These are phyloP conservation scores for Malania oleifera DNA, from an alignment of 164 flowering plant species.

Conservation along the genomic window DNA sequence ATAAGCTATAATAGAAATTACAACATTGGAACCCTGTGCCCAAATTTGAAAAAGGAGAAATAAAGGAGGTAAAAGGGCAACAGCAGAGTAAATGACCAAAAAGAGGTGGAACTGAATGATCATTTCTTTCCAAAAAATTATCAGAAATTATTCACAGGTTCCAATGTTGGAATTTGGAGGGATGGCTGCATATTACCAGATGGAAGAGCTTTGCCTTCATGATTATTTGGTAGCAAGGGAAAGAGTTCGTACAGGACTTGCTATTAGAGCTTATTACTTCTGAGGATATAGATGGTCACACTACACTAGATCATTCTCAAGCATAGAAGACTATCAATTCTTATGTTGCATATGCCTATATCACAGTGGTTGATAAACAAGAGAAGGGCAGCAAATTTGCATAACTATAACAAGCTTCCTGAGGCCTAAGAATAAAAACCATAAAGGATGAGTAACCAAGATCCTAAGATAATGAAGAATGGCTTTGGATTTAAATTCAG, in stretches of 20 bases:
- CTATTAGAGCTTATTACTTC: constrained; percentile 8
- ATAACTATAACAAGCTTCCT: constrained; percentile 14
- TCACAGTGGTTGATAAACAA: constrained; percentile 3
- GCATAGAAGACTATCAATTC: constrained; percentile 2
- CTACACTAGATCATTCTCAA: neutral
- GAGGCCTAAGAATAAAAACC: constrained; percentile 9
- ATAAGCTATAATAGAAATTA: neutral
- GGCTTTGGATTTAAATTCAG: constrained; percentile 12
- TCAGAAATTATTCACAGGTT: constrained; percentile 1
- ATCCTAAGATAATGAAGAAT: constrained; percentile 1
- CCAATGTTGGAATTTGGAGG: neutral
- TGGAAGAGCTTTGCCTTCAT: neutral
- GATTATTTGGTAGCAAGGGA: constrained; percentile 7
- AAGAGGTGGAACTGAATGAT: neutral
- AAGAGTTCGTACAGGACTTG: constrained; percentile 6
- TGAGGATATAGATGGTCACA: neutral
- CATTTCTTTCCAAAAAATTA: neutral
- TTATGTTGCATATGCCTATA: neutral
- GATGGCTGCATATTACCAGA: neutral
- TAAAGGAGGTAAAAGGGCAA: neutral
- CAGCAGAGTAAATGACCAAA: no score
- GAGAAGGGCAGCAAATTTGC: constrained; percentile 3
- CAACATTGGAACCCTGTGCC: neutral
- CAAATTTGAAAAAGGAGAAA: no score
- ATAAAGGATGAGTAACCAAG: constrained; percentile 1